Percentiles rank a stretch among this genome's conserved stretches.
phyloP scores from a whole-genome alignment of 2,329 filamentous ascomycete species.

The Hypoxylon sp. region DNA sequence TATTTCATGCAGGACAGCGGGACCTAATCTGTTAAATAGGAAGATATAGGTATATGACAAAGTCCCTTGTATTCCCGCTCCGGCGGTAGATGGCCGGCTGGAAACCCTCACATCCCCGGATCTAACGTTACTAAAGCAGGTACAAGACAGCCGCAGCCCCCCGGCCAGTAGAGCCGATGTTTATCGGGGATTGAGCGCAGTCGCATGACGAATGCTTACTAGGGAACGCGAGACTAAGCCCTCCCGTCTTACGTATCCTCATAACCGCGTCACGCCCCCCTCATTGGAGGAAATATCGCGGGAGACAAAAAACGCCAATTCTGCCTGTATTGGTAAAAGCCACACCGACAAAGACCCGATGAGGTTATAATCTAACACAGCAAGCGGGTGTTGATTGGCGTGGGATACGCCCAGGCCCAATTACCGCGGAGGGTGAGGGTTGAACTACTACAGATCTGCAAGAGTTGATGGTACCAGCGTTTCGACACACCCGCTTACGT shows the following conservation, averaged over 20 bases:
- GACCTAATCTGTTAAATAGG: neutral
- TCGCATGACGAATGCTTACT: conserved; percentile 24
- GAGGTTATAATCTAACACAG: neutral
- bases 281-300: conserved; percentile 25
- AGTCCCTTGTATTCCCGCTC: conserved; percentile 16
- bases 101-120: conserved; percentile 17
- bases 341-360: conserved; percentile 42
- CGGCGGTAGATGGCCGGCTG: conserved; percentile 12
- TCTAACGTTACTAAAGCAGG: conserved; percentile 15
- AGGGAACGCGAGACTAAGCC: conserved; percentile 34
- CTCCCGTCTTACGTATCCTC: conserved; percentile 37
- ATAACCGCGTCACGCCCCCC: conserved; percentile 6
- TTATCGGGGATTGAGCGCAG: neutral
- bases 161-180: conserved; percentile 12
- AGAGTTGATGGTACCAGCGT: conserved; percentile 21
- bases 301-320: conserved; percentile 1
- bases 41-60: neutral
- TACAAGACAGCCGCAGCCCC: conserved; percentile 7
- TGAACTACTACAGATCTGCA: conserved; percentile 1
- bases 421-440: neutral
- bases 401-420: conserved; percentile 15
- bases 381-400: conserved; percentile 17
- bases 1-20: conserved; percentile 26
- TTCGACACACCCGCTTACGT: conserved; percentile 33
- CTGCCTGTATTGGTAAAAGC: conserved; percentile 25